Percentiles rank a stretch among this genome's conserved stretches.
Conservation (phyloP, 306 rosid genomes). For the Cyclanthera cordifolia region DNA sequence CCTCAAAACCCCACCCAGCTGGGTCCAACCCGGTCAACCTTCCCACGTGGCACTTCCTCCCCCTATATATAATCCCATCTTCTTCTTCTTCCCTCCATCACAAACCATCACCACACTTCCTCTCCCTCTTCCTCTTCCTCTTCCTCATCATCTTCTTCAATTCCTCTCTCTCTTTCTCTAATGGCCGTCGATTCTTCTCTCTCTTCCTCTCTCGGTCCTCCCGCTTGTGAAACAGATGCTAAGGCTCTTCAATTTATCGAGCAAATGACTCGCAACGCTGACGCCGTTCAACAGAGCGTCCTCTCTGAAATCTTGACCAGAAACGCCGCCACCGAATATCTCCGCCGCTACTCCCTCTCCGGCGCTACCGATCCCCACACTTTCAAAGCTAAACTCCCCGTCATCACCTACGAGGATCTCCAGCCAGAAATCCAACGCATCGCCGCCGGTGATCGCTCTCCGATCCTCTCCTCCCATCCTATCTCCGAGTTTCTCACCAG, state of each 20-base stretch:
- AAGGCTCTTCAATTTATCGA: constrained; percentile 42
- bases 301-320: constrained; percentile 28
- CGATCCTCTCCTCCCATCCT: constrained; percentile 45
- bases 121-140: not conserved
- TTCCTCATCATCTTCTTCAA: not conserved
- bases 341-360: constrained; percentile 26
- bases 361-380: constrained; percentile 34
- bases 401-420: constrained; percentile 41
- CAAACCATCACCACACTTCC: not conserved
- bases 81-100: not conserved
- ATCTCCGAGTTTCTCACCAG: constrained; percentile 50
- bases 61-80: constrained; percentile 11
- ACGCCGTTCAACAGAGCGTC: constrained; percentile 33
- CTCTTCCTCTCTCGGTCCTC: constrained; percentile 38
- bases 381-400: constrained; percentile 27
- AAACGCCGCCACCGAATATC: constrained; percentile 42
- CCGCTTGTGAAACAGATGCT: constrained; percentile 39
- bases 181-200: constrained; percentile 42
- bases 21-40: constrained; percentile 12
- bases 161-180: not conserved
- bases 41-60: constrained; percentile 20
- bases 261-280: constrained; percentile 36
- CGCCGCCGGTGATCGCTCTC: constrained; percentile 44
- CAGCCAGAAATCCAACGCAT: constrained; percentile 48
- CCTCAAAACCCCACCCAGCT: constrained; percentile 20